Conservation (phyloP, 2,329 filamentous ascomycete genomes). For the Westerdykella sp. region DNA sequence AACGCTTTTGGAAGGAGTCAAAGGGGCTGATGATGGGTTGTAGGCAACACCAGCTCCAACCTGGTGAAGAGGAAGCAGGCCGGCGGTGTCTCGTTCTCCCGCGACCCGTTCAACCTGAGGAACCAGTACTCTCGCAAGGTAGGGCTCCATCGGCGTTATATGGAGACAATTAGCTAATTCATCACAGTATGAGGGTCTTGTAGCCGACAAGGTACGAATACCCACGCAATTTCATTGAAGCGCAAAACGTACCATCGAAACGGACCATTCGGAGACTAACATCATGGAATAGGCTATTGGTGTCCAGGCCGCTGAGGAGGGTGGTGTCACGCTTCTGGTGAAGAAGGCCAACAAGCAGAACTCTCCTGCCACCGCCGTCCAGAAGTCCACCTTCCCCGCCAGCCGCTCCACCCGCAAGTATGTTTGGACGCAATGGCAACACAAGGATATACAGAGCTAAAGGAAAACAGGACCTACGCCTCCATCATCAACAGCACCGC, state of each 20-base stretch:
- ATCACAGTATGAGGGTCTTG: constrained; percentile 76
- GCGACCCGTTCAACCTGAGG: constrained; percentile 85
- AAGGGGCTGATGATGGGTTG: constrained; percentile 1
- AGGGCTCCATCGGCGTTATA: constrained; percentile 17
- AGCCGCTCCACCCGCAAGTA: constrained; percentile 75
- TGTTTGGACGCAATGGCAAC: constrained; percentile 37
- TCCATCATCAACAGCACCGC: constrained; percentile 74
- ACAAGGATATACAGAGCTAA: background rate
- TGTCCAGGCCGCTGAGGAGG: constrained; percentile 67
- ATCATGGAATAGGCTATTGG: constrained; percentile 63
- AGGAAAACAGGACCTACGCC: constrained; percentile 70
- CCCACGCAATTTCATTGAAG: background rate
- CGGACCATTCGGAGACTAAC: background rate
- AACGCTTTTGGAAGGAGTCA: background rate
- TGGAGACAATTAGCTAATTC: constrained; percentile 6
- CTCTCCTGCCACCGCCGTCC: constrained; percentile 64
- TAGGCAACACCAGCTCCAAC: constrained; percentile 83
- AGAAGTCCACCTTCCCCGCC: constrained; percentile 63
- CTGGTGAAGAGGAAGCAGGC: constrained; percentile 80
- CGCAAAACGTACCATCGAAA: background rate
- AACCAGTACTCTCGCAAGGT: constrained; percentile 94
- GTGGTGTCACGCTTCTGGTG: constrained; percentile 71
- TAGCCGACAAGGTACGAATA: constrained; percentile 76
- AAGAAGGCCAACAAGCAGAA: constrained; percentile 72
- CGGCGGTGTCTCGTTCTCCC: constrained; percentile 84